Evolutionary conservation across 2,329 filamentous ascomycete species (phyloP), one percentile per base, ranked within the genome.

Genomic region (Penicillium sp.): DNA sequence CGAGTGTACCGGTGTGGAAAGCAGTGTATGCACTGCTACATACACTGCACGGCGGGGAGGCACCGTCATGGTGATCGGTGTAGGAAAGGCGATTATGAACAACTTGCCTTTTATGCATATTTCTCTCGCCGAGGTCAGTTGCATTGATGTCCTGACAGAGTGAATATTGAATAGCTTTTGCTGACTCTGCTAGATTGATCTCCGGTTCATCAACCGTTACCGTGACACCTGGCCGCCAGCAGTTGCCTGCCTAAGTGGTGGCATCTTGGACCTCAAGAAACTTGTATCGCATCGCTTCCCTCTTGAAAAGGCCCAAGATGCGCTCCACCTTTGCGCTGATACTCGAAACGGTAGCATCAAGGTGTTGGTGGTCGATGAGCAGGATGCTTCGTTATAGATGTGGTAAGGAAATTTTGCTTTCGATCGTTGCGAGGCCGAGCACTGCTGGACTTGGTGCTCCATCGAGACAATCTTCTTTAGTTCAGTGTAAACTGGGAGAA

Each of bases 191-290:
- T 60, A 85, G 82, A 87, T 89, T 60, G 79, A 88, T 62, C 75
- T 89, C 26, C 83, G 81, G 37, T 89, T 89, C 72, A 89, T 89
- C 67, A 89, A 89, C 69, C 79, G 87, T 8, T 89, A 89, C 67
- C 78, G 81, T 39, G 85, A 89, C 65, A 89, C 86, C 0, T 89
- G 87, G 86, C 86, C 86, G 0, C 80, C 82, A 0, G 87, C 84
- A 0, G 86, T 89, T 34, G 77, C 82, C 7, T 83, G 82, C 46
- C 66, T 89, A 29, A 79, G 78, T 39, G 83, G 84, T 4, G 82
- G 81, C 0, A 77, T 88, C 1, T 67, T 89, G 9, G 80, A 88
- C 65, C 73, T 88, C 20, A 85, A 85, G 65, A 80, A 79, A 47
- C 72, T 88, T 18, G 81, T 89, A 4, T 85, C 85, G 11, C 86